phyloP scores from a whole-genome alignment of 495 filamentous ascomycete genomes.

The Pseudevernia furfuracea region DNA sequence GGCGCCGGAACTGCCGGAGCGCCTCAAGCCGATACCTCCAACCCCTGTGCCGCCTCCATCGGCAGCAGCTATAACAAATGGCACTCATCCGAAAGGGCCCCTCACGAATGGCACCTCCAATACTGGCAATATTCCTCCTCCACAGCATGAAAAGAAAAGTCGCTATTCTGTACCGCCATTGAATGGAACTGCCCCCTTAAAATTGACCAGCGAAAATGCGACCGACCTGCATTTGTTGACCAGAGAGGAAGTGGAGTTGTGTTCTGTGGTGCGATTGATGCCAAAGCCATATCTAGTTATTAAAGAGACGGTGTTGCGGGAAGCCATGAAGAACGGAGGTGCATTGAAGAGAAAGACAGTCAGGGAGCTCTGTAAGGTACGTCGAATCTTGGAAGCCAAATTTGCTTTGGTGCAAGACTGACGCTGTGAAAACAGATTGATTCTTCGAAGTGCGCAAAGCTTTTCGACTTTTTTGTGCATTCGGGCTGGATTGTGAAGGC shows the following conservation, averaged over 20 bases:
- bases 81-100: conserved; percentile 25
- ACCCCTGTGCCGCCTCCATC: conserved; percentile 18
- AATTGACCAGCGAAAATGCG: conserved; percentile 66
- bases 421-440: conserved; percentile 45
- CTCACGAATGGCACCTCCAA: conserved; percentile 37
- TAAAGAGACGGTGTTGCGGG: conserved; percentile 80
- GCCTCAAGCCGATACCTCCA: conserved; percentile 34
- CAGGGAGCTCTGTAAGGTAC: conserved; percentile 57
- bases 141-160: conserved; percentile 31
- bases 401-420: neutral
- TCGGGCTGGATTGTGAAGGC: conserved; percentile 84
- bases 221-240: conserved; percentile 81
- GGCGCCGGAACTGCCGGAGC: conserved; percentile 65
- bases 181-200: conserved; percentile 55
- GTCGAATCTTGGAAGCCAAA: conserved; percentile 16
- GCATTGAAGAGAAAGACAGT: conserved; percentile 85
- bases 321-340: conserved; percentile 81
- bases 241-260: conserved; percentile 75
- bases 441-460: conserved; percentile 54
- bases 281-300: conserved; percentile 93
- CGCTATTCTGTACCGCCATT: conserved; percentile 42
- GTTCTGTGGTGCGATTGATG: conserved; percentile 68
- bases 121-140: conserved; percentile 34
- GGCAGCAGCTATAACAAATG: conserved; percentile 34
- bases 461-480: conserved; percentile 93